phyloP scores from a whole-genome alignment of 495 filamentous ascomycete species.

The Cairneyella variabilis region DNA sequence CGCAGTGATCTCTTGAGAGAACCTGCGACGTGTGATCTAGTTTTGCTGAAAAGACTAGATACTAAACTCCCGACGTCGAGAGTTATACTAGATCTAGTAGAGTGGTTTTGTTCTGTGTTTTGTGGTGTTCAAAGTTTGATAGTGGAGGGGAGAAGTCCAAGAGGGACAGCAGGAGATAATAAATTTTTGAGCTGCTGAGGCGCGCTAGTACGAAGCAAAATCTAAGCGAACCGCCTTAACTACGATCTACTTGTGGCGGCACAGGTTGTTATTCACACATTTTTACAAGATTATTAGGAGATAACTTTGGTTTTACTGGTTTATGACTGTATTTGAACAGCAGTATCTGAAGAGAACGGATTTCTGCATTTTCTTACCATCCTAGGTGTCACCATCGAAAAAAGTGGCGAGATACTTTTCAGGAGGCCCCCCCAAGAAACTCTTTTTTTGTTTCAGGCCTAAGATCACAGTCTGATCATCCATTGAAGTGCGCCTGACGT shows the following conservation, averaged over 20 bases:
- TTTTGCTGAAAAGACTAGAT: conserved; percentile 35
- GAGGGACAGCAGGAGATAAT: conserved; percentile 4
- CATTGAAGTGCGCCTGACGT: background rate
- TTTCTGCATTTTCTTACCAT: too few species aligned
- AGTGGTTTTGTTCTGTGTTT: conserved; percentile 10
- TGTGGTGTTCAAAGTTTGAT: conserved; percentile 17
- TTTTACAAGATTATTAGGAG: too few species aligned
- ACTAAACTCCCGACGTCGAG: conserved; percentile 36
- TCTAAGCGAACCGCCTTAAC: background rate
- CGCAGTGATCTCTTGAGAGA: conserved; percentile 26
- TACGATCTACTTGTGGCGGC: too few species aligned
- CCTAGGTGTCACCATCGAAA: too few species aligned
- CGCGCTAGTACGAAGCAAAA: background rate
- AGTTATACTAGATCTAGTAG: conserved; percentile 28
- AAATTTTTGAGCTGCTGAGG: background rate
- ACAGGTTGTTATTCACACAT: too few species aligned
- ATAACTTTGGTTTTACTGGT: too few species aligned
- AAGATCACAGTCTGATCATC: background rate
- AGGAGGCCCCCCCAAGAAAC: background rate
- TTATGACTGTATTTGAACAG: too few species aligned
- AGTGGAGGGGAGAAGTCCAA: conserved; percentile 24
- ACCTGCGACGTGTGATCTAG: conserved; percentile 16
- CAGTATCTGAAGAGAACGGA: too few species aligned
- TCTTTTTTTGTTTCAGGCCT: background rate
- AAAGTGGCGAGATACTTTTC: conserved; percentile 7